A percentile compares a stretch with the other conserved stretches of the same genome.
These are phyloP conservation scores for Marasmius fiardii DNA, from an alignment of 1,284 basidiomycete genomes.

Conservation along the genomic window DNA sequence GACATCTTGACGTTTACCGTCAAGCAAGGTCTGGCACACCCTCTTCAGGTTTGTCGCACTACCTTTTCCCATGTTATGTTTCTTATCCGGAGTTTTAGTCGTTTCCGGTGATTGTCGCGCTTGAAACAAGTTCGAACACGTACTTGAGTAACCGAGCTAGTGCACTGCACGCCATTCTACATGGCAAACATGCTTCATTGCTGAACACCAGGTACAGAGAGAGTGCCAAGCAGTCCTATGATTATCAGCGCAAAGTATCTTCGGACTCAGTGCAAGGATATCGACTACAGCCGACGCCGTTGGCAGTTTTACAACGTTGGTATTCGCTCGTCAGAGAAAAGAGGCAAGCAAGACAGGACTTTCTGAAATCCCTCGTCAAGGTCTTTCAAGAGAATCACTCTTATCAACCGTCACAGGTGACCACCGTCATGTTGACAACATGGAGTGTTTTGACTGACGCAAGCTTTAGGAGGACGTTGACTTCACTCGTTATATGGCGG, in stretches of 20 bases:
- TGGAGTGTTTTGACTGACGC: neutral
- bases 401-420: slow-evolving; percentile 45
- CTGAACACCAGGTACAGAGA: slow-evolving; percentile 83
- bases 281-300: slow-evolving; percentile 54
- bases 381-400: slow-evolving; percentile 66
- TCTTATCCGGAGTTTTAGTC: slow-evolving; percentile 48
- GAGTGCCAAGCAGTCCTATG: slow-evolving; percentile 77
- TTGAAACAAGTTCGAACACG: slow-evolving; percentile 78
- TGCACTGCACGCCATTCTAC: slow-evolving; percentile 78
- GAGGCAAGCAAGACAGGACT: slow-evolving; percentile 79
- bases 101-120: slow-evolving; percentile 88
- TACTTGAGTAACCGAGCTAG: slow-evolving; percentile 73
- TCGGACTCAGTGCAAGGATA: slow-evolving; percentile 56
- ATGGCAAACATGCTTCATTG: slow-evolving; percentile 87
- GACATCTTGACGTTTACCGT: slow-evolving; percentile 92
- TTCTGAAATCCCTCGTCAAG: slow-evolving; percentile 79
- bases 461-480: slow-evolving; percentile 66
- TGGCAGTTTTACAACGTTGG: slow-evolving; percentile 85
- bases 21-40: slow-evolving; percentile 94
- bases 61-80: neutral
- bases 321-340: slow-evolving; percentile 90
- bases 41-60: slow-evolving; percentile 63
- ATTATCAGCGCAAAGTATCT: slow-evolving; percentile 71
- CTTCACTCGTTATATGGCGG: slow-evolving; percentile 89
- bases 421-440: slow-evolving; percentile 4